Base-by-base conservation (phyloP, 495 filamentous ascomycete genomes). In the Cryomyces antarcticus region DNA sequence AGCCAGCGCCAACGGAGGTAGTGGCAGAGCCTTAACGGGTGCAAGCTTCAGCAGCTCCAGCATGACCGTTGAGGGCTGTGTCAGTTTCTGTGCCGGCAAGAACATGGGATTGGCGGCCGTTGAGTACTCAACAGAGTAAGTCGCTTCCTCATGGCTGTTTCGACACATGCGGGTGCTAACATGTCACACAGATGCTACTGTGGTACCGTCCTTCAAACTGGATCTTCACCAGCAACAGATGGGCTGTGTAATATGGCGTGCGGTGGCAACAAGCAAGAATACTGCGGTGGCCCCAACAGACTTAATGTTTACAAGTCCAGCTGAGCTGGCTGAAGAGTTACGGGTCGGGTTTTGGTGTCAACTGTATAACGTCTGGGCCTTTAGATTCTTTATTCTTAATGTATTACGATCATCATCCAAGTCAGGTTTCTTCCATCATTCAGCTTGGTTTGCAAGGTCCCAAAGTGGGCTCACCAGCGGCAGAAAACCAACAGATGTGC, bases 41-140 rank as follows among this genome's bases (percentile, higher is more conserved):
- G 37, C 38, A 10, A 31, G 12, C 30, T 52, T 37, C 13, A 30
- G 38, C 39, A 41, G 39, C 27, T 31, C 37, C 7, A 35, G 43
- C 34, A 62, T 66, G 61, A 65, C 61, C 0, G 53, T 57, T 31
- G 59, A 62, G 39, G 44, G 33, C 9, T 69, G 65, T 46, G 55
- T 60, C 28, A 48, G 50, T 28, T 54, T 44, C 43, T 69, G 65
- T 48, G 43, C 44, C 27, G 41, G 49, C 2, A 45, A 52, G 28
- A 55, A 57, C 5, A 63, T 56, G 17, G 38, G 39, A 28, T 53
- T 48, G 39, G 51, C 51, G 27, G 51, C 42, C 41, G 9, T 39
- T 9, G 38, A 39, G 38, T 13, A 36, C 9, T 9, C 9, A 9
- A 3, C 33, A 13, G 9, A 36, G 33, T 36, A 24, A 24, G 17